Evolutionary conservation across 2,329 filamentous ascomycete species (phyloP).

Genomic region (Aschersonia sp.): DNA sequence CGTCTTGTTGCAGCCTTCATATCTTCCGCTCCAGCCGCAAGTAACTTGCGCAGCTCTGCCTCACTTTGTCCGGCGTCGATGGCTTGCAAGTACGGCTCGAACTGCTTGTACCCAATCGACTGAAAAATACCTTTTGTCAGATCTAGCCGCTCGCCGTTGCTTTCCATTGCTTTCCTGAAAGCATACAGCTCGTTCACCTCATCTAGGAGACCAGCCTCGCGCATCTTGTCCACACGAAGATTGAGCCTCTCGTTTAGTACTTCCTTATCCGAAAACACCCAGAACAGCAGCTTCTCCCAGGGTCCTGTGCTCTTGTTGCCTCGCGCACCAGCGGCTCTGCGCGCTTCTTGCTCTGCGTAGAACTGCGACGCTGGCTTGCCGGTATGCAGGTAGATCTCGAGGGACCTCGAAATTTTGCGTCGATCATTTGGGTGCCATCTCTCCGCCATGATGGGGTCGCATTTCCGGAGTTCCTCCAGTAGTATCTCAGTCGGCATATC

Average conservation of each 20-base stretch:
- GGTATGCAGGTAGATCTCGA: conserved; percentile 80
- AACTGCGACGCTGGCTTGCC: conserved; percentile 72
- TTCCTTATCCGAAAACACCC: conserved; percentile 66
- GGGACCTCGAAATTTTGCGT: conserved; percentile 75
- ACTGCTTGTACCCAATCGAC: conserved; percentile 91
- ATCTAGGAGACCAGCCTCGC: conserved; percentile 36
- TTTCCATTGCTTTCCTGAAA: conserved; percentile 19
- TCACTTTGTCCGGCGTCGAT: conserved; percentile 14
- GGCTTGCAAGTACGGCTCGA: conserved; percentile 54
- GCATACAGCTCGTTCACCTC: conserved; percentile 33
- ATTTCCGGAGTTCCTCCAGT: conserved; percentile 55
- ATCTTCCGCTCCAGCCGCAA: conserved; percentile 47
- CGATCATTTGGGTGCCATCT: conserved; percentile 90
- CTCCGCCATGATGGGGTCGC: conserved; percentile 80
- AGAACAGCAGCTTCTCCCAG: conserved; percentile 59
- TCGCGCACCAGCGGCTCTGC: conserved; percentile 16
- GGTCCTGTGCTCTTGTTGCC: conserved; percentile 9
- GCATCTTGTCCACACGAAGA: conserved; percentile 70
- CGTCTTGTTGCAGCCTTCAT: conserved; percentile 75
- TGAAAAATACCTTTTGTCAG: conserved; percentile 82
- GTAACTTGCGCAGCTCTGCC: conserved; percentile 38
- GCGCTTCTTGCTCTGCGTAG: conserved; percentile 59
- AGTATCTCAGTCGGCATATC: conserved; percentile 57
- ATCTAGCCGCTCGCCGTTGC: conserved; percentile 44
- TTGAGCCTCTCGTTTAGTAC: conserved; percentile 58